Evolutionary conservation across 2,329 filamentous ascomycete species (phyloP).

Genomic region (Ophiostoma pallidulum): DNA sequence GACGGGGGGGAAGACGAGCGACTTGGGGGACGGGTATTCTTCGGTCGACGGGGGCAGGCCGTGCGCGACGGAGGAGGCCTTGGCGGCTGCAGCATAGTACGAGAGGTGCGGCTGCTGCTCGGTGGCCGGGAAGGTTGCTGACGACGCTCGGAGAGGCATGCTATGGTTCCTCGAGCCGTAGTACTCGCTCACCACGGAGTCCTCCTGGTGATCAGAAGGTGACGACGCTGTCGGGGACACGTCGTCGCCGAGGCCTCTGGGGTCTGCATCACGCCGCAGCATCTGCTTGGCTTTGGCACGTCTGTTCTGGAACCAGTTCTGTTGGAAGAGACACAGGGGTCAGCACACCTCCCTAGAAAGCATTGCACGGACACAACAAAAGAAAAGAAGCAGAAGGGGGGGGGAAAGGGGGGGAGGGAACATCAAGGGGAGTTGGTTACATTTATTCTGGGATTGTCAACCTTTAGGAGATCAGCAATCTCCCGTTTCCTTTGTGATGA

Average conservation of each 20-base stretch:
- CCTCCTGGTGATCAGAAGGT: slow-evolving; percentile 23
- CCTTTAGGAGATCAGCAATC: slow-evolving; percentile 50
- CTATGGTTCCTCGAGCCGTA: slow-evolving; percentile 25
- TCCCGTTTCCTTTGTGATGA: slow-evolving; percentile 52
- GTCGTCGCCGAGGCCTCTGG: slow-evolving; percentile 32
- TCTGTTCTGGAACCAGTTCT: slow-evolving; percentile 64
- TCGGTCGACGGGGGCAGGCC: slow-evolving; percentile 12
- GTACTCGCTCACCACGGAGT: slow-evolving; percentile 23
- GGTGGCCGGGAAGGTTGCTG: slow-evolving; percentile 26
- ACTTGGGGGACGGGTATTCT: slow-evolving; percentile 19
- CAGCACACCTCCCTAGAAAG: too few relatives aligned
- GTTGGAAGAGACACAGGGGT: background rate
- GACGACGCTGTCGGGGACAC: slow-evolving; percentile 27
- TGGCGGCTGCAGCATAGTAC: background rate
- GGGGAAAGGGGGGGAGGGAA: too few relatives aligned
- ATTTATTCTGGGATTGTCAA: slow-evolving; percentile 56
- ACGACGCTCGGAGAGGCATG: slow-evolving; percentile 28
- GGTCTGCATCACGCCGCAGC: slow-evolving; percentile 43
- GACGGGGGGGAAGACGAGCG: slow-evolving; percentile 12
- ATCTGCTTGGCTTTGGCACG: slow-evolving; percentile 56
- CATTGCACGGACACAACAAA: too few relatives aligned
- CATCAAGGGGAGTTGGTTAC: too few relatives aligned
- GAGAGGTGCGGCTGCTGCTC: slow-evolving; percentile 12
- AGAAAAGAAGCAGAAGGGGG: too few relatives aligned
- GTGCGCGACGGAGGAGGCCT: background rate